Base-by-base conservation (phyloP, 2,329 filamentous ascomycete species). In the Aureobasidium sp. region DNA sequence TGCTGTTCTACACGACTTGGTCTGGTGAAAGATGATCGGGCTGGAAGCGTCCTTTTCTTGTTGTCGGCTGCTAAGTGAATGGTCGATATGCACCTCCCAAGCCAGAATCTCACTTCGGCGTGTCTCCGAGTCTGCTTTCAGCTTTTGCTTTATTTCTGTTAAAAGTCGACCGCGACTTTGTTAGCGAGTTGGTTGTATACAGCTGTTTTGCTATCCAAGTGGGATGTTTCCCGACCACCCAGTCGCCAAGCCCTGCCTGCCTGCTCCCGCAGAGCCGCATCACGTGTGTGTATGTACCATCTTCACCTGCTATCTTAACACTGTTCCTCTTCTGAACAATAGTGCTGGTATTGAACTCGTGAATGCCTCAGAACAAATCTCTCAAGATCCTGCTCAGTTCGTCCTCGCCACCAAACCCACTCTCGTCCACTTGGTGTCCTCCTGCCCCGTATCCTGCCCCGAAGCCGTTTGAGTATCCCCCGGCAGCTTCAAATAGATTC, bases 401-500 rank as follows among this genome's bases (percentile, higher is more conserved):
- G 37, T 80, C 79, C 55, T 83, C 80, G 42, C 74, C 74, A 3
- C 75, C 77, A 58, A 79, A 71, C 6, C 72, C 71, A 45, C 25
- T 34, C 30, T 32, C 27, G 32, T 40, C 45, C 38, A 42, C 22
- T 4, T 27, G 34, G 25, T 32, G 25, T 10, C 58, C 70, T 71
- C 5, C 67, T 67, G 59, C 66, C 41, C 41, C 41, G 3, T 32
- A 45, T 66, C 10, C 72, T 64, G 4, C 40, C 34, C 42, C 41
- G 39, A 44, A 55, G 38, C 34, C 48, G 32, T 54, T 55, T 22
- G 52, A 58, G 47, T 75, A 77, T 0, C 75, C 77, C 0, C 80
- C 81, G 3, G 80, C 80, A 32, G 80, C 79, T 61, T 85, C 81
- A 55, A 85, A 85, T 40, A 84, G 62, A 57, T 75, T 79, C 3